Evolutionary conservation across 2,329 filamentous ascomycete species (phyloP), one percentile per base, ranked within the genome.

Genomic region (Colletotrichum sp.): DNA sequence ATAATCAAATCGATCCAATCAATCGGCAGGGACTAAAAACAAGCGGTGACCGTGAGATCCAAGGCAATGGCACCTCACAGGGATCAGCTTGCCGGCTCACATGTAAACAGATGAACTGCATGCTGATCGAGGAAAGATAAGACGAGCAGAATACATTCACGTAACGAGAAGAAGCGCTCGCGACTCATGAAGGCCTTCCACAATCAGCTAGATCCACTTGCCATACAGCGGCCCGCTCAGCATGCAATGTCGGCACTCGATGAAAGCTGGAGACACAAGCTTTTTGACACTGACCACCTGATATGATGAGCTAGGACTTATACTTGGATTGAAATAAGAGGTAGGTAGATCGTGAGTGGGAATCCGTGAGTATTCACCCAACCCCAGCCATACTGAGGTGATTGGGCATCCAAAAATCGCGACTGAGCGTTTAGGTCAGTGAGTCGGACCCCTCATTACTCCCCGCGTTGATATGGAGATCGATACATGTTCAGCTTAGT

Each of bases 161-260:
- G 65, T 32, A 39, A 44, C 55, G 6, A 44, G 36, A 30, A 34
- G 15, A 65, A 32, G 44, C 28, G 39, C 64, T 69, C 59, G n/a
- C 70, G 73, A 73, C 26, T 73, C 73, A 76, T 73, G 73, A 30
- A 32, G 32, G 49, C 34, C 57, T 69, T 21, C 70, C 49, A 59
- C 57, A 73, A 36, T 32, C 12, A 57, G 71, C 64, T 76, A 76
- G 64, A 39, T 16, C 13, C 10, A 49, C 28, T 10, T 21, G 49
- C 24, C 49, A 21, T 36, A 24, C 15, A 59, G 59, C 44, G 73
- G 57, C 57, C 49, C 44, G 70, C 49, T 18, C 44, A 52, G 26
- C 30, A n/a, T 28, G 32, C 64, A 24, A 63, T 21, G 32, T 15
- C 44, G 13, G 59, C 21, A 69, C 13, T 76, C 32, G 18, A 7